These are phyloP conservation scores for Wickerhamiella australiensis DNA, from an alignment of 805 yeast genomes.

Conservation along the genomic window DNA sequence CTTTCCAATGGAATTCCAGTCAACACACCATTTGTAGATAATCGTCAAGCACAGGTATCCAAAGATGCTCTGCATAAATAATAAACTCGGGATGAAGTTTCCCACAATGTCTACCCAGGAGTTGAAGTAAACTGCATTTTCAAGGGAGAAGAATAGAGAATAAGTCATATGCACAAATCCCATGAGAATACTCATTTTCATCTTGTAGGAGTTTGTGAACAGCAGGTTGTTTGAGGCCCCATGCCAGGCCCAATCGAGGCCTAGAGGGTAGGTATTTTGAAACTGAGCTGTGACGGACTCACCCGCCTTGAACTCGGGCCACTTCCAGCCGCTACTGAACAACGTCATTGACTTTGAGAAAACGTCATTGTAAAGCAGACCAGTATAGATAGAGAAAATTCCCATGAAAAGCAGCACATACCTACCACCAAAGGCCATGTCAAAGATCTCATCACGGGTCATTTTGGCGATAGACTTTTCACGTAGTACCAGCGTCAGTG, in stretches of 20 bases:
- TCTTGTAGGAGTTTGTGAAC: conserved; percentile 89
- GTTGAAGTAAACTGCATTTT: conserved; percentile 58
- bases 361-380: conserved; percentile 83
- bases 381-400: conserved; percentile 88
- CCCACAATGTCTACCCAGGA: conserved; percentile 76
- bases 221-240: conserved; percentile 85
- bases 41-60: conserved; percentile 82
- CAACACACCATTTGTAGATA: conserved; percentile 85
- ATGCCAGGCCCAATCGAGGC: conserved; percentile 94
- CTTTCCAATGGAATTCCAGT: conserved; percentile 67
- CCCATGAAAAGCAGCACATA: conserved; percentile 91
- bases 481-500: conserved; percentile 52
- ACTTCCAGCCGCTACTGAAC: conserved; percentile 81
- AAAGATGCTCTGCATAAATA: conserved; percentile 93
- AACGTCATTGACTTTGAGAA: conserved; percentile 84
- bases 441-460: conserved; percentile 82
- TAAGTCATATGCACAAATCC: conserved; percentile 93
- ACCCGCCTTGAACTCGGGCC: conserved; percentile 50
- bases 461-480: conserved; percentile 55
- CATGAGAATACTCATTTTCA: conserved; percentile 90
- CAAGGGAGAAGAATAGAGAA: conserved; percentile 69
- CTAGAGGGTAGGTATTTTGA: conserved; percentile 59
- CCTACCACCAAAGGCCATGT: conserved; percentile 91
- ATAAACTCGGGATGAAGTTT: conserved; percentile 81
- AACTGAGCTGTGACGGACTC: conserved; percentile 46